These are phyloP conservation scores for Westerdykella sp. DNA, from an alignment of 2,329 filamentous ascomycete genomes.

Conservation along the genomic window DNA sequence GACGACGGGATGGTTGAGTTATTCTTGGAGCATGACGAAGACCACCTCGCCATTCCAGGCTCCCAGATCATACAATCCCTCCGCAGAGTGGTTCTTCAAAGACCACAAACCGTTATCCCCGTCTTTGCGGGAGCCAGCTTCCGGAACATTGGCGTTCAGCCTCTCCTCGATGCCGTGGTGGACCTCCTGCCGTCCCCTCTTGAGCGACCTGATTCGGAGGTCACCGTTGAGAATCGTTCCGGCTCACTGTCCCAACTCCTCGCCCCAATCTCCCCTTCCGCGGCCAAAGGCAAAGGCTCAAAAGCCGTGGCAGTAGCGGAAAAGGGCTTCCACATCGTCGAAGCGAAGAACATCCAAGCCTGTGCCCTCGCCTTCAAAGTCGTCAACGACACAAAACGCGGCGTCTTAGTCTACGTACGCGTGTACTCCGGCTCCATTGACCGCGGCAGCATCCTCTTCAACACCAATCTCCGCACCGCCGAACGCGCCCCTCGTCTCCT, in stretches of 20 bases:
- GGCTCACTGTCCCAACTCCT: slow-evolving; percentile 49
- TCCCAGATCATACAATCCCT: slow-evolving; percentile 66
- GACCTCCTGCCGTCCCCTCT: slow-evolving; percentile 79
- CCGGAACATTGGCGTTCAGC: slow-evolving; percentile 88
- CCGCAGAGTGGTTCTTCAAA: slow-evolving; percentile 61
- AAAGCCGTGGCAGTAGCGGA: slow-evolving; percentile 2
- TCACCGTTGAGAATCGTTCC: slow-evolving; percentile 57
- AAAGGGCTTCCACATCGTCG: slow-evolving; percentile 17
- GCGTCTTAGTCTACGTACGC: slow-evolving; percentile 83
- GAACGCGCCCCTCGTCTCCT: slow-evolving; percentile 76
- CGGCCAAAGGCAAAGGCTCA: slow-evolving; percentile 11
- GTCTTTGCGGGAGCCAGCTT: slow-evolving; percentile 91
- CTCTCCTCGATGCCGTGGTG: slow-evolving; percentile 79
- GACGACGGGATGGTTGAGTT: slow-evolving; percentile 81
- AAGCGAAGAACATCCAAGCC: slow-evolving; percentile 58
- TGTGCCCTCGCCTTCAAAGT: slow-evolving; percentile 85
- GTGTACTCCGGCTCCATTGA: slow-evolving; percentile 81
- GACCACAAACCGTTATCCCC: slow-evolving; percentile 69
- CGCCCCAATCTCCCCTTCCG: slow-evolving; percentile 7
- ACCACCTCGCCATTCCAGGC: slow-evolving; percentile 61
- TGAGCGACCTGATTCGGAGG: slow-evolving; percentile 72
- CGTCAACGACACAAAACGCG: slow-evolving; percentile 76
- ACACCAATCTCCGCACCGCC: slow-evolving; percentile 72
- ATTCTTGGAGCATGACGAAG: slow-evolving; percentile 71
- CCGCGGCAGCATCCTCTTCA: slow-evolving; percentile 72